Evolutionary conservation across 2,329 filamentous ascomycete genomes (phyloP), one percentile per base, ranked within the genome.

Genomic region (Aotearoamyces nothofagi): DNA sequence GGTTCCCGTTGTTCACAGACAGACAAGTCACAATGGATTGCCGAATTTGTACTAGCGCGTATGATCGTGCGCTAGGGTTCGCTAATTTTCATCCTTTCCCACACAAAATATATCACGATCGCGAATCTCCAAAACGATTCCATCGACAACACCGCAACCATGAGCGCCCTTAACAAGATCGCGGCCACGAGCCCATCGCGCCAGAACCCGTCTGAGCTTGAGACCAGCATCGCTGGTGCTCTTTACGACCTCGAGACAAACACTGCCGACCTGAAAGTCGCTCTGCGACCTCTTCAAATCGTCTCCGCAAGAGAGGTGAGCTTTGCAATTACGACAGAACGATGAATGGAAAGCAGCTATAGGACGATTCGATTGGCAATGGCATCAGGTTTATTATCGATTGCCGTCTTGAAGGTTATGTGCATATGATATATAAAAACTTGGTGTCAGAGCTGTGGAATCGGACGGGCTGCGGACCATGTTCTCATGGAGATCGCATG

Each of bases 201-300:
- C 71, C 73, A 80, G 61, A 92, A 78, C 66, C 90, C 90, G 50
- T 92, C 83, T 49, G 90, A 98, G 78, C 78, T 96, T 52, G 90
- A 98, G 82, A 77, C 72, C 63, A 82, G 68, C 72, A 92, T 98
- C 60, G 90, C 90, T 60, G 80, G 78, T 65, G 90, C 90, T 66
- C 82, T 98, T 46, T 92, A 79, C 71, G 90, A 98, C 57, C 82
- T 98, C 65, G 90, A 98, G 83, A 86, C 77, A 69, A 94, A 94
- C 78, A 93, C 90, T 57, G 70, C 84, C 60, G 90, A 98, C 66
- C 81, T 98, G 66, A 92, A 87, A 80, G 74, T 73, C 55, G 79
- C 84, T 51, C 79, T 98, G 58, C 79, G 90, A 57, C 90, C 90
- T 62, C 78, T 98, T 65, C 90, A 98, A 75, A 86, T 98, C 65